A percentile compares a stretch with the other conserved stretches of the same genome.
Conservation (phyloP, 129 eudicot genomes). For the Logfia minima region DNA sequence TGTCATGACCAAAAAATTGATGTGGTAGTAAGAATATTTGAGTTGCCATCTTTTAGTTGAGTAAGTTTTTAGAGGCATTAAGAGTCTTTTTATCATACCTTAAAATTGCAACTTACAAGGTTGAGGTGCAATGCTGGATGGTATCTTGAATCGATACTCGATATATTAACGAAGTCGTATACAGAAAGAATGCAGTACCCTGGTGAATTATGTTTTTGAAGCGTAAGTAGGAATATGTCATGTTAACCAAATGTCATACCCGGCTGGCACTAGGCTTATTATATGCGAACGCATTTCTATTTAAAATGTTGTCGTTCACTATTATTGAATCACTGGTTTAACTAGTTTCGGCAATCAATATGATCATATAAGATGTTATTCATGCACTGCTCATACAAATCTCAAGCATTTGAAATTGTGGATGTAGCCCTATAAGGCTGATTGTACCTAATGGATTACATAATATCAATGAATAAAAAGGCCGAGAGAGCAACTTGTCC, state of each 20-base stretch:
- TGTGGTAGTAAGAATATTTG: constrained; percentile 2
- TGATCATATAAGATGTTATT: no score
- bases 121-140: background rate
- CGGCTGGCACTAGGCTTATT: constrained; percentile 35
- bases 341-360: background rate
- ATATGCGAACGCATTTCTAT: background rate
- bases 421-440: background rate
- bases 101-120: background rate
- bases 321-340: background rate
- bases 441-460: background rate
- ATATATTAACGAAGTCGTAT: background rate
- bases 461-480: background rate
- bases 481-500: background rate
- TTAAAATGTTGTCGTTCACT: background rate
- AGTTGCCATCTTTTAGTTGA: constrained; percentile 21
- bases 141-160: constrained; percentile 1
- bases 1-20: background rate
- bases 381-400: no score
- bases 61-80: constrained; percentile 15
- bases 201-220: background rate
- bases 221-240: background rate
- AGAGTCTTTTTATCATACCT: background rate
- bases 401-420: no score
- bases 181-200: background rate
- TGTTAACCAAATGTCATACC: constrained; percentile 20